Percentiles rank a stretch among this genome's conserved stretches.
phyloP scores from a whole-genome alignment of 768 basidiomycete genomes.

The Pleurotus ostreatus region DNA sequence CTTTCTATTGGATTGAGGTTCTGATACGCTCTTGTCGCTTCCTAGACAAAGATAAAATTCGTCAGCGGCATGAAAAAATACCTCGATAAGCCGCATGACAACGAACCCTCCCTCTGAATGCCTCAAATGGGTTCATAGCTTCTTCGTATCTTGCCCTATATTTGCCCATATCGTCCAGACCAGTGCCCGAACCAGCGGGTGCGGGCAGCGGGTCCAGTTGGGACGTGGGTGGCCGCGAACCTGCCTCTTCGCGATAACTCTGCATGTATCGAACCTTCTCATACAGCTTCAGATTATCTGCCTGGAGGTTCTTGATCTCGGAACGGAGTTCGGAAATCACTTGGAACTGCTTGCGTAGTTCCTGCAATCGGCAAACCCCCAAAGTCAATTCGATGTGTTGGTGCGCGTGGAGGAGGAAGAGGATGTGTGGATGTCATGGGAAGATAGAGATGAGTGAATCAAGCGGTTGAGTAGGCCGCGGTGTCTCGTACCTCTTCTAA shows the following conservation, averaged over 20 bases:
- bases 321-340: conserved; percentile 89
- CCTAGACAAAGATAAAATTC: conserved; percentile 42
- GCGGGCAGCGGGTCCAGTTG: conserved; percentile 68
- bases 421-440: background rate
- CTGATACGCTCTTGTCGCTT: conserved; percentile 90
- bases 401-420: background rate
- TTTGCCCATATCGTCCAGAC: conserved; percentile 73
- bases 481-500: conserved; percentile 72
- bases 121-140: conserved; percentile 97
- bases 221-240: conserved; percentile 47
- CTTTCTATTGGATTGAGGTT: conserved; percentile 90
- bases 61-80: conserved; percentile 1
- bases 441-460: conserved; percentile 9
- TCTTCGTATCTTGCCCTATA: conserved; percentile 94
- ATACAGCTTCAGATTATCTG: conserved; percentile 95
- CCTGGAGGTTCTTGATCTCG: conserved; percentile 88
- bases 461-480: background rate
- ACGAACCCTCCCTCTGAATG: conserved; percentile 90
- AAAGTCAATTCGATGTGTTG: background rate
- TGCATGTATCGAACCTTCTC: conserved; percentile 99
- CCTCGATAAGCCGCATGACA: background rate
- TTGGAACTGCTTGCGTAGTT: conserved; percentile 93
- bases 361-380: conserved; percentile 40
- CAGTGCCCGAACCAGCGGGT: conserved; percentile 24
- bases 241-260: conserved; percentile 80